Conservation (phyloP, 768 basidiomycete species). For the Hortiboletus campestris region DNA sequence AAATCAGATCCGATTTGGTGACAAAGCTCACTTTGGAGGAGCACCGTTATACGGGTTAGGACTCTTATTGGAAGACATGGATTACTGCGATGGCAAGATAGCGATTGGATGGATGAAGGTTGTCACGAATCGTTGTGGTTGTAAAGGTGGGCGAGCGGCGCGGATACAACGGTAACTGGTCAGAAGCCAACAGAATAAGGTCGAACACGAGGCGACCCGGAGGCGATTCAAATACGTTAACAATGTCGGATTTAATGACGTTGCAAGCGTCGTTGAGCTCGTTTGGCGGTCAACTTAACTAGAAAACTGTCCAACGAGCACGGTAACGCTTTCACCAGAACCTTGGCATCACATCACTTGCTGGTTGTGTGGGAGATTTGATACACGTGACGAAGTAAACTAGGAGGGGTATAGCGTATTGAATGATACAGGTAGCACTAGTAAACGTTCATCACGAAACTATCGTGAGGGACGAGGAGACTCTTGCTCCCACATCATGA, state of each 20-base stretch:
- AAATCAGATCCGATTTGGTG: not conserved
- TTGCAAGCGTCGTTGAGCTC: not conserved
- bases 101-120: not conserved
- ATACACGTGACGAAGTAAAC: slow-evolving; percentile 10
- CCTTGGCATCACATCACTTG: not conserved
- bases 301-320: not conserved
- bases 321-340: not conserved
- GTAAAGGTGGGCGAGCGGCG: not conserved
- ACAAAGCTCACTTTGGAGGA: slow-evolving; percentile 32
- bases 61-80: slow-evolving; percentile 36
- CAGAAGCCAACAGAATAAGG: slow-evolving; percentile 16
- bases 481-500: slow-evolving; percentile 8
- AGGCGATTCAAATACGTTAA: not conserved
- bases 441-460: slow-evolving; percentile 1
- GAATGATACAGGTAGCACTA: slow-evolving; percentile 2
- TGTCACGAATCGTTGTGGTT: slow-evolving; percentile 3
- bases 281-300: not conserved
- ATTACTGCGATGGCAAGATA: slow-evolving; percentile 5
- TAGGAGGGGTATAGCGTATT: slow-evolving; percentile 8
- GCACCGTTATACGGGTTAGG: slow-evolving; percentile 32
- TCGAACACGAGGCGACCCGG: slow-evolving; percentile 20
- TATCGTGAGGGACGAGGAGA: not conserved
- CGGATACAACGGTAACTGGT: not conserved
- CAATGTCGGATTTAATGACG: not conserved
- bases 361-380: slow-evolving; percentile 6